Base-by-base conservation (phyloP, 331 rosid species). In the Saraca asoca region DNA sequence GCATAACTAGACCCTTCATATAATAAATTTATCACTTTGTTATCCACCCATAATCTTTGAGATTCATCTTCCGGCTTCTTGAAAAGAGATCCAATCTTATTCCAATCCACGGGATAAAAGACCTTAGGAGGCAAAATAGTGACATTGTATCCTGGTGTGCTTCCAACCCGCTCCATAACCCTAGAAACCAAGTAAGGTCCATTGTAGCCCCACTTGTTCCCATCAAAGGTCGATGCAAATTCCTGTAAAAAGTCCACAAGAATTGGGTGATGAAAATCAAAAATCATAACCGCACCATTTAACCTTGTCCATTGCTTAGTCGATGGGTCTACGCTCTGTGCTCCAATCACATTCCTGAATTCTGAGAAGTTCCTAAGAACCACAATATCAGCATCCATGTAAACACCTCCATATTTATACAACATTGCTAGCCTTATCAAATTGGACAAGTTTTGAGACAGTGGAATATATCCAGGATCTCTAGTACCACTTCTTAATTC, bases 161-260 rank as follows among this genome's bases (percentile, higher is more conserved):
- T 55, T 48, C 78, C 62, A 9, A 72, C 69, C 55, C 77, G 79
- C 55, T 15, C 51, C 31, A 80, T 75, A 19, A 88, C 95, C 59
- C 90, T 78, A 10, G 91, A 73, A 11, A 88, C 88, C 62, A 88
- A 38, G 68, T 81, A 80, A 9, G 95, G 92, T 33, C 90, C 95
- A 60, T 88, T 85, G 39, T 83, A 69, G 2, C 90, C 92, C 95
- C 92, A 85, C 67, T 45, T 78, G 11, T 69, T 83, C 13, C 92
- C 92, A 73, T 85, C 80, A 51, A 80, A 88, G 16, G 82, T 80
- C 2, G 53, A 51, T 4, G 88, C 81, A 62, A 85, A 88, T 57
- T 88, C 89, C 78, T 81, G 66, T 41, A 85, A 66, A 72, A 88
- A 85, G 15, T 71, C 83, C 70, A 58, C 31, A 43, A 88, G 49